phyloP scores from a whole-genome alignment of 352 stramenopile genomes.

The Globisporangium spinosum region DNA sequence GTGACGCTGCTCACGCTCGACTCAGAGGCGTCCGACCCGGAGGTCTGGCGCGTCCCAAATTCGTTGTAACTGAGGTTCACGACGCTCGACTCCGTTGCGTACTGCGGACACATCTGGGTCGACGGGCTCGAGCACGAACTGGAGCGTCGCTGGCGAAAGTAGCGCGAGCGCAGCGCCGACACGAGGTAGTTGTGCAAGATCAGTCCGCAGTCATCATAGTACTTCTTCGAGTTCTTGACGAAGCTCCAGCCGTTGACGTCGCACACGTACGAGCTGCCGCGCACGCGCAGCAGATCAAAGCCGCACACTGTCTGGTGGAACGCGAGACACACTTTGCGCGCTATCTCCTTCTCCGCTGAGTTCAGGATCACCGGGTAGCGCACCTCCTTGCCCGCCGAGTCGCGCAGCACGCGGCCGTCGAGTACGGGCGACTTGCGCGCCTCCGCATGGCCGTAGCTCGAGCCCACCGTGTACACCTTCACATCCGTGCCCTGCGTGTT shows the following conservation, averaged over 20 bases:
- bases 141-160: constrained; percentile 69
- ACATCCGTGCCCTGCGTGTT: constrained; percentile 99
- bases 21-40: constrained; percentile 62
- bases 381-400: constrained; percentile 97
- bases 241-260: constrained; percentile 99
- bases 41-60: constrained; percentile 44
- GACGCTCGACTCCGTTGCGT: constrained; percentile 54
- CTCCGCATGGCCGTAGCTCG: constrained; percentile 98
- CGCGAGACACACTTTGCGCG: constrained; percentile 89
- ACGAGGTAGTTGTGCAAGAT: constrained; percentile 92
- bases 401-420: constrained; percentile 92
- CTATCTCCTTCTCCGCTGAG: constrained; percentile 98
- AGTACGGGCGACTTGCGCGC: constrained; percentile 98
- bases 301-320: constrained; percentile 99
- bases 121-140: constrained; percentile 36
- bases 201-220: constrained; percentile 97
- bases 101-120: constrained; percentile 77
- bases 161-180: constrained; percentile 69
- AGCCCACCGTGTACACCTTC: constrained; percentile 99
- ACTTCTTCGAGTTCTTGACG: constrained; percentile 97
- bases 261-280: constrained; percentile 94
- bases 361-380: constrained; percentile 99
- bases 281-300: constrained; percentile 97
- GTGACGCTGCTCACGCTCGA: constrained; percentile 59
- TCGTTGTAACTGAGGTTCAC: constrained; percentile 24